A percentile compares a stretch with the other conserved stretches of the same genome.
Conservation (phyloP, 129 eudicot genomes). For the Daucus carota region DH1_v3.0 NC_030383.2:63256001-63256500, state of each 20-base stretch:
- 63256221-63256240: too few species aligned
- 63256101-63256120: too few species aligned
- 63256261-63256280: slow-evolving; percentile 38
- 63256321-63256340: slow-evolving; percentile 29
- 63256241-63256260: slow-evolving; percentile 45
- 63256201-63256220: too few species aligned
- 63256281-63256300: slow-evolving; percentile 47
- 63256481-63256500: slow-evolving; percentile 26
- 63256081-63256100: too few species aligned
- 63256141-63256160: too few species aligned
- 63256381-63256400: slow-evolving; percentile 31
- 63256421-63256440: slow-evolving; percentile 47
- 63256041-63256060: too few species aligned
- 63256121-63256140: too few species aligned
- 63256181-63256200: too few species aligned
- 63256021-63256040: too few species aligned
- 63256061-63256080: too few species aligned
- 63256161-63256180: too few species aligned
- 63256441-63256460: slow-evolving; percentile 13
- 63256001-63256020: too few species aligned
- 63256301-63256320: slow-evolving; percentile 1
- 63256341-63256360: slow-evolving; percentile 33
- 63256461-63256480: slow-evolving; percentile 24
- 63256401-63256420: slow-evolving; percentile 36
- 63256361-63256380: slow-evolving; percentile 37